Conservation (phyloP, 768 basidiomycete genomes). For the Ramaria rubella region DNA sequence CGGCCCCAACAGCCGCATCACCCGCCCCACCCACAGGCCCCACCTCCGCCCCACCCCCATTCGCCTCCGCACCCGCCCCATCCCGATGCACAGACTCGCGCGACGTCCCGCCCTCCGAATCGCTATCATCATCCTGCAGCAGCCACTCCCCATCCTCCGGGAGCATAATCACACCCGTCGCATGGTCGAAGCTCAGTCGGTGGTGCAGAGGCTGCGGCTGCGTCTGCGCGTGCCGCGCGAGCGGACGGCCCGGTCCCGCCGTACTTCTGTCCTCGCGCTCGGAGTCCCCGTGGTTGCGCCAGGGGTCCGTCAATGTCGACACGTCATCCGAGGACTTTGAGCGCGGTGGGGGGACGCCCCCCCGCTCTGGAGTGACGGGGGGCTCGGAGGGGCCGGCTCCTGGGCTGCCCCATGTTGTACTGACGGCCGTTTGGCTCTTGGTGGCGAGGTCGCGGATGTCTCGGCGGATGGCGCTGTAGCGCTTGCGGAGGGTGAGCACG, state of each 20-base stretch:
- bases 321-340: slow-evolving; percentile 7
- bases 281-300: slow-evolving; percentile 35
- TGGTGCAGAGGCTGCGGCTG: slow-evolving; percentile 34
- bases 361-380: slow-evolving; percentile 19
- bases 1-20: neutral
- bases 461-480: slow-evolving; percentile 48
- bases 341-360: too few species aligned
- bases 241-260: slow-evolving; percentile 8
- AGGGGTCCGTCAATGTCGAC: slow-evolving; percentile 42
- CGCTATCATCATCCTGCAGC: slow-evolving; percentile 44
- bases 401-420: slow-evolving; percentile 7
- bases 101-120: slow-evolving; percentile 30
- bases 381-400: slow-evolving; percentile 15
- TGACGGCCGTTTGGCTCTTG: slow-evolving; percentile 8
- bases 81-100: slow-evolving; percentile 2
- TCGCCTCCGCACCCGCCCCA: slow-evolving; percentile 8
- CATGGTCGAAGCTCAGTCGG: slow-evolving; percentile 77
- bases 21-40: slow-evolving; percentile 14
- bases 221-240: slow-evolving; percentile 12
- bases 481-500: slow-evolving; percentile 74
- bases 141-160: slow-evolving; percentile 65
- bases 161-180: slow-evolving; percentile 81
- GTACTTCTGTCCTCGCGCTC: neutral
- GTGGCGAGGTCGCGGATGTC: slow-evolving; percentile 19
- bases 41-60: neutral